Base-by-base conservation (phyloP, 805 yeast genomes). In the Candida michaelii region DNA sequence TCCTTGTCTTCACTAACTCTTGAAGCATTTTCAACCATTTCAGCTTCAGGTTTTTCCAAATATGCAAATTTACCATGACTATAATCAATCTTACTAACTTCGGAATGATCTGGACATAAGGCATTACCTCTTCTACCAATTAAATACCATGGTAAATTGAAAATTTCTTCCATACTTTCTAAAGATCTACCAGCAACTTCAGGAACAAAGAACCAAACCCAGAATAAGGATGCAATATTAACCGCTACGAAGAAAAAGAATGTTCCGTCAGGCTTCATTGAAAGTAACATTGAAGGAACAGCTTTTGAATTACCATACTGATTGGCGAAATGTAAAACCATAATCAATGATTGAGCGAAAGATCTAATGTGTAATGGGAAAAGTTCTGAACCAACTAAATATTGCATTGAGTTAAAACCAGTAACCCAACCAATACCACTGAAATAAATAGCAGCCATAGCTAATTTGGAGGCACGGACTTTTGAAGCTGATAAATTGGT, bases 261-360 rank as follows among this genome's bases (percentile, higher is more conserved):
- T 0, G 82, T 69, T 18, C 83, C 83, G 47, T 56, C 66, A 16
- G 68, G 63, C 15, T 69, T 53, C 71, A 79, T 54, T 0, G 69
- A 55, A 14, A 74, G 33, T 44, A 79, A 56, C 79, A 79, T 71
- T 34, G 66, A 56, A 13, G 83, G 81, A 30, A 76, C 54, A 1
- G 82, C 81, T 54, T 74, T 76, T 24, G 80, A 68, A 58, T 76
- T 77, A 51, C 79, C 81, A 50, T 70, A 79, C 54, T 79, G 83
- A 59, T 75, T 76, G 21, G 74, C 73, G 51, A 73, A 78, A 53
- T 79, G 83, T 55, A 77, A 66, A 3, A 69, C 71, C 83, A 79
- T 79, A 47, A 74, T 66, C 18, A 73, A 45, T 3, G 80, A 69
- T 35, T 76, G 73, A 19, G 77, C 81, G 48, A 74, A 59, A 27